Evolutionary conservation across 1,284 basidiomycete genomes (phyloP), one percentile per base, ranked within the genome.

Genomic region (Ustilago trichophora): DNA sequence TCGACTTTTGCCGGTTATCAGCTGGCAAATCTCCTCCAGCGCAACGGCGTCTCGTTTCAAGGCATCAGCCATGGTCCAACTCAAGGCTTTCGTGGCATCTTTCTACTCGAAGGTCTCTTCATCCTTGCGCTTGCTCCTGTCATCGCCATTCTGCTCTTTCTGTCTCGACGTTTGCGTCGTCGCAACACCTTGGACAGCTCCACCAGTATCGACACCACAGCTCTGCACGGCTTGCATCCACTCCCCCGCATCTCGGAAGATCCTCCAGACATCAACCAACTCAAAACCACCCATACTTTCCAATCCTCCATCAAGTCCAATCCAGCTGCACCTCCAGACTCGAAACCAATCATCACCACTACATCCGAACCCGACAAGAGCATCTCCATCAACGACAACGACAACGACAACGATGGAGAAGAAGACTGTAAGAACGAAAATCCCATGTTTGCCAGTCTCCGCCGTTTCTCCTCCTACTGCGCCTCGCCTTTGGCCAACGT

Each of bases 391-490:
- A n/a, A n/a, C n/a, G n/a, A n/a, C n/a, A n/a, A n/a, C n/a, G n/a
- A n/a, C n/a, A n/a, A n/a, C n/a, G n/a, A n/a, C n/a, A n/a, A 22
- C 35, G 16, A 4, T 4, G 19, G 6, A 19, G 47, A 51, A 11
- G 25, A 34, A 10, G 24, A 44, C 9, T 35, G 25, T 19, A 46
- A 34, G 19, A 26, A 37, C 18, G 29, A 36, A 26, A 34, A 34
- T 6, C n/a, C 36, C 0, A 18, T 16, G 8, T 36, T 59, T 8
- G 15, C 44, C 3, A 18, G n/a, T 3, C 27, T 57, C 4, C 47
- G 46, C 18, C 54, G 56, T 2, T 21, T 59, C 8, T 59, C 56
- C n/a, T 52, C 42, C n/a, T 53, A 44, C 42, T 29, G 16, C 40
- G n/a, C 42, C 26, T 36, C 43, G 0, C 43, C 42, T 5, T 12